Evolutionary conservation across 108 stramenopile genomes (phyloP), one percentile per base, ranked within the genome.

Genomic region (Licmophora abbreviata): DNA sequence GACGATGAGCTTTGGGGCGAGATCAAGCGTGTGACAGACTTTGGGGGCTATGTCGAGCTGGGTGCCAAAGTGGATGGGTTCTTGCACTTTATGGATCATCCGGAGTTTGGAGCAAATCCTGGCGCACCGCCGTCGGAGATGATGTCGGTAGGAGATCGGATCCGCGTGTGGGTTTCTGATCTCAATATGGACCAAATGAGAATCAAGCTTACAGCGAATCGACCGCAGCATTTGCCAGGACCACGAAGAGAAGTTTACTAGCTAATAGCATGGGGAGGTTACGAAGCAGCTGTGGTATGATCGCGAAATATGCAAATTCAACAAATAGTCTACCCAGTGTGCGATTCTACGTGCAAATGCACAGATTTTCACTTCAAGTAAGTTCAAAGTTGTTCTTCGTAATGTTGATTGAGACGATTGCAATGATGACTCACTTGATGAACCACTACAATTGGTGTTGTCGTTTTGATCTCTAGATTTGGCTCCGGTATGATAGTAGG

Each of bases 61-160:
- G 92, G 89, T 23, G 88, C 86, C n/a, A 84, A 71, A 17, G 88
- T 88, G 22, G 77, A 88, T 52, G 94, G 83, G 12, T 95, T 83
- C 51, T 66, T 93, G 51, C 94, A 93, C 60, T 88, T 95, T 34
- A 93, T 92, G 84, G 92, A 95, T 56, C 89, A 92, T 59, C 92
- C 94, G 3, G 44, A 64, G 43, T 81, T 76, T 65, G 73, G 61
- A 18, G 79, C 74, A 52, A 58, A 73, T 36, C 51, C 44, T 15
- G 82, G 80, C 7, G 50, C 54, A 10, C 59, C 61, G 29, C 86
- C 91, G 0, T 62, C 51, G 12, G 69, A 79, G 18, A 79, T 79
- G 29, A 83, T 87, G 81, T 62, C 58, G 23, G 51, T 61, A 10
- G 85, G 90, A 25, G 76, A 92, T 47, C 69, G 83, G 42, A 81